A percentile compares a stretch with the other conserved stretches of the same genome.
Evolutionary conservation across 2,329 filamentous ascomycete species (phyloP).

Genomic region (Trichoderma sp.): DNA sequence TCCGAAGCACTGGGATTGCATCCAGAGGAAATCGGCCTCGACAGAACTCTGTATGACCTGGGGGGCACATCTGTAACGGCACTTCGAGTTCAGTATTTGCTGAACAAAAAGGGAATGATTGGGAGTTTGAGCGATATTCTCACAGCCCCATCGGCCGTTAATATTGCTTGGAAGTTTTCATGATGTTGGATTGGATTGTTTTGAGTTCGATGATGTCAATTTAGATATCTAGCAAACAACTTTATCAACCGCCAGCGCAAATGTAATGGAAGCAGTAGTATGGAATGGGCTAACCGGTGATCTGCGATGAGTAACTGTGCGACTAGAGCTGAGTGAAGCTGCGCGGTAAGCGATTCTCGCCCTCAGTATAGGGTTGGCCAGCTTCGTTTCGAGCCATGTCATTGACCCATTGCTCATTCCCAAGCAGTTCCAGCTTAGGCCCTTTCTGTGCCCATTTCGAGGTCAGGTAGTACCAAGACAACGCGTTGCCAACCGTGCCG

Average conservation of each 20-base stretch:
- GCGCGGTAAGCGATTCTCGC: slow-evolving; percentile 58
- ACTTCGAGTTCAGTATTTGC: background rate
- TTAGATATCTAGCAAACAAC: too few species aligned
- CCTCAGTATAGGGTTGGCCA: slow-evolving; percentile 57
- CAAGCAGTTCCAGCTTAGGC: slow-evolving; percentile 8
- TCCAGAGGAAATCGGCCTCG: background rate
- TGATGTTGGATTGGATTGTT: background rate
- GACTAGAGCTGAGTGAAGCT: slow-evolving; percentile 2
- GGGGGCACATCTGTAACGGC: slow-evolving; percentile 8
- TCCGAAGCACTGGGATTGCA: background rate
- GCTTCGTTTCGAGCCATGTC: slow-evolving; percentile 51
- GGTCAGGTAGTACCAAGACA: slow-evolving; percentile 78
- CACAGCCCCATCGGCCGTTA: background rate
- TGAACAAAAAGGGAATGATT: background rate
- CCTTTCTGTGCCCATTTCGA: slow-evolving; percentile 52
- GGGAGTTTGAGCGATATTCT: background rate
- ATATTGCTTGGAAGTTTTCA: slow-evolving; percentile 8
- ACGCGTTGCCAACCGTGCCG: slow-evolving; percentile 75
- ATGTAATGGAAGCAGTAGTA: too few species aligned
- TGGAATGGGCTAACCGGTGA: too few species aligned
- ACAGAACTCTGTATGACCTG: background rate
- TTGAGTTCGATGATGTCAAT: background rate
- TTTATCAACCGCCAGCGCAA: too few species aligned
- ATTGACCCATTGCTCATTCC: slow-evolving; percentile 29
- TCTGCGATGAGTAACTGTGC: background rate